These are phyloP conservation scores for Metschnikowia similis DNA, from an alignment of 805 yeast genomes.

Conservation along the genomic window DNA sequence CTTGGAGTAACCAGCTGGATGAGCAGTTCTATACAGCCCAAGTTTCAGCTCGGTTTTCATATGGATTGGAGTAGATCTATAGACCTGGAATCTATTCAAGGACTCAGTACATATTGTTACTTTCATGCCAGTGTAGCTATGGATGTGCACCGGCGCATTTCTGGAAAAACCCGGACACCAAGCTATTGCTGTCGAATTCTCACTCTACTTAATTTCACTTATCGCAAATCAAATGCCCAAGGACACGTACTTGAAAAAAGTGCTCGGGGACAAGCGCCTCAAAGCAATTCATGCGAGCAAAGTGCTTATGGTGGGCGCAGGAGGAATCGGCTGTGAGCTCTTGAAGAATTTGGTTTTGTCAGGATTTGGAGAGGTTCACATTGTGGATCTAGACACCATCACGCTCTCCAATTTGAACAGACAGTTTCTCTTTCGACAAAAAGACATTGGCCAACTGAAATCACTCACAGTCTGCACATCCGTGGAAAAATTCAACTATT, in stretches of 20 bases:
- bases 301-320: constrained; percentile 87
- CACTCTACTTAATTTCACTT: neutral
- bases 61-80: neutral
- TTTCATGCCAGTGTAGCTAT: neutral
- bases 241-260: constrained; percentile 39
- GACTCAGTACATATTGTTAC: neutral
- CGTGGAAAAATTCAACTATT: constrained; percentile 65
- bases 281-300: constrained; percentile 37
- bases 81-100: neutral
- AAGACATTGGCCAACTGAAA: constrained; percentile 86
- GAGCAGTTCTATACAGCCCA: neutral
- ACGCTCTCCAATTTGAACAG: constrained; percentile 89
- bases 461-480: constrained; percentile 81
- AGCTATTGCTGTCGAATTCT: neutral
- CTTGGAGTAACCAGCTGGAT: neutral
- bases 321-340: constrained; percentile 94
- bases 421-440: constrained; percentile 84
- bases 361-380: constrained; percentile 82
- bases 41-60: neutral
- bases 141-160: neutral
- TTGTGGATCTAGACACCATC: constrained; percentile 94
- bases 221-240: constrained; percentile 27
- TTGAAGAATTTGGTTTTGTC: constrained; percentile 73
- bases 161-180: constrained; percentile 1
- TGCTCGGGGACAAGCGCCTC: constrained; percentile 40